These are phyloP conservation scores for Erodium trifolium DNA, from an alignment of 441 rosid species.

Conservation along the genomic window DNA sequence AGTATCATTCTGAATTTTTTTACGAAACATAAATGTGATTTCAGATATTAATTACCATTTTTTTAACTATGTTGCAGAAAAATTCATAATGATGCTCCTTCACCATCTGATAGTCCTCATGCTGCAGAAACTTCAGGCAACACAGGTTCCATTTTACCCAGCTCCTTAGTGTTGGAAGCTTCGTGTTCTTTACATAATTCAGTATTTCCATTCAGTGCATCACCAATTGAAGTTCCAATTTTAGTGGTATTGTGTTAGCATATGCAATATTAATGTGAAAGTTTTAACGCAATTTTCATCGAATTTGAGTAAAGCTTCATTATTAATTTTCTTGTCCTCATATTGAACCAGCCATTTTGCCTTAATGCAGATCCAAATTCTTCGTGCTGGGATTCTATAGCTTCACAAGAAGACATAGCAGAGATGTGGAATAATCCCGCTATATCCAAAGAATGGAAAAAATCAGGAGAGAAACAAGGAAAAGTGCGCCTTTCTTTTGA, in stretches of 20 bases:
- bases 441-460: constrained; percentile 67
- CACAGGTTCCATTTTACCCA: constrained; percentile 32
- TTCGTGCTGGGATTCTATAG: constrained; percentile 56
- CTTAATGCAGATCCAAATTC: constrained; percentile 31
- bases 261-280: no score
- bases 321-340: not conserved
- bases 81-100: constrained; percentile 39
- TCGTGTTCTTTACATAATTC: not conserved
- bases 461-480: constrained; percentile 59
- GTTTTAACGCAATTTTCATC: no score
- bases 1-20: not conserved
- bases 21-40: not conserved
- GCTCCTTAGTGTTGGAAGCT: constrained; percentile 11
- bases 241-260: no score
- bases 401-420: constrained; percentile 79
- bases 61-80: constrained; percentile 39
- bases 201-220: not conserved
- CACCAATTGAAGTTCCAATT: not conserved
- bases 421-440: constrained; percentile 70
- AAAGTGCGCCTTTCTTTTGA: constrained; percentile 72
- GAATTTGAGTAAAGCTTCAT: no score
- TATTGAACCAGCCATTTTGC: not conserved
- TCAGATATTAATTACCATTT: constrained; percentile 4
- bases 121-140: constrained; percentile 20
- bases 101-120: constrained; percentile 16